Evolutionary conservation across 495 filamentous ascomycete species (phyloP).

Genomic region (Aspergillus heteromorphus): DNA sequence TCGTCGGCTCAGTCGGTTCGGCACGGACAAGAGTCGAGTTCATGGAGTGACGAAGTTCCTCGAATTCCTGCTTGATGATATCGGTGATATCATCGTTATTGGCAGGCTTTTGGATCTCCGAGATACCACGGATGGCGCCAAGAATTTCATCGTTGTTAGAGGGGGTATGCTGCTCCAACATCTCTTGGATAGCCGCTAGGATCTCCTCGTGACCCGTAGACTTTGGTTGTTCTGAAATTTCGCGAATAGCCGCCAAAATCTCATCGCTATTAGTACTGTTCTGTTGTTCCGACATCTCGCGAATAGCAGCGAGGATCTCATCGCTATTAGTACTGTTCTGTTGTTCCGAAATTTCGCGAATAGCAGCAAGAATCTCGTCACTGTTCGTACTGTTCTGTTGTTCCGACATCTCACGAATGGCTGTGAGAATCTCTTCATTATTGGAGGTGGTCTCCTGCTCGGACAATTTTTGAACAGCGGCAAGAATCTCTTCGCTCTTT

Average conservation of each 20-base stretch:
- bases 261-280: not conserved
- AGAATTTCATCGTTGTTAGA: not conserved
- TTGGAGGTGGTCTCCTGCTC: not conserved
- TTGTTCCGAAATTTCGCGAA: not conserved
- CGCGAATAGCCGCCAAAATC: not conserved
- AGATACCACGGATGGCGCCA: not conserved
- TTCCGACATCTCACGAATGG: not conserved
- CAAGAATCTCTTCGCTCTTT: constrained; percentile 19
- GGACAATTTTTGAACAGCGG: not conserved
- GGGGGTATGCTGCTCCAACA: not conserved
- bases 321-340: not conserved
- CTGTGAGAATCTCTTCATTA: not conserved
- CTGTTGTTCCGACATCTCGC: not conserved
- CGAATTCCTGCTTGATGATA: constrained; percentile 66
- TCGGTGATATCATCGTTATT: constrained; percentile 28
- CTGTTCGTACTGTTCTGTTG: not conserved
- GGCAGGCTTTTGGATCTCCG: constrained; percentile 19
- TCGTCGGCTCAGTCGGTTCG: constrained; percentile 13
- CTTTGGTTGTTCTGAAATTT: not conserved
- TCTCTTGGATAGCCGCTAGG: not conserved
- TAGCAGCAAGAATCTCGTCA: not conserved
- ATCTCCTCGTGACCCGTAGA: not conserved
- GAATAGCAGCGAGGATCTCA: not conserved
- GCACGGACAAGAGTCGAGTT: constrained; percentile 35
- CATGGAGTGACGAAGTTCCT: constrained; percentile 61